Evolutionary conservation across 2,329 filamentous ascomycete genomes (phyloP), one percentile per base, ranked within the genome.

Genomic region (Penicillium corylophilum): DNA sequence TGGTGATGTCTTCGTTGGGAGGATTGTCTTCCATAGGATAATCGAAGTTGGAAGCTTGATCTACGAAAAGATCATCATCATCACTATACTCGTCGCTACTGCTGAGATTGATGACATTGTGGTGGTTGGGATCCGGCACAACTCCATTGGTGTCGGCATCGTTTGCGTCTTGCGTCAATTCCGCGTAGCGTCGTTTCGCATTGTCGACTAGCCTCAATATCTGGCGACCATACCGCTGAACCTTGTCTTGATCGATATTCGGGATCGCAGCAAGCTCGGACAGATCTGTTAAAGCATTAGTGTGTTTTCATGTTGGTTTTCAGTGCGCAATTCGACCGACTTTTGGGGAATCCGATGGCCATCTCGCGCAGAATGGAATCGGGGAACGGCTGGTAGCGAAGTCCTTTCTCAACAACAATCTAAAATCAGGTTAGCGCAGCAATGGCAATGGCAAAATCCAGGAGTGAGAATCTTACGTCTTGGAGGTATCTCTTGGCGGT

Each of bases 111-210:
- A 77, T 70, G 45, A 74, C 74, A 54, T 75, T 78, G 49, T 73
- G 71, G 45, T 77, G 75, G 38, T 77, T 75, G 9, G 69, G 73
- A 55, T 75, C 73, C 22, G 70, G 71, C 20, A 75, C 67, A 64
- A 72, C 61, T 35, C 79, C 78, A 56, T 83, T 81, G 2, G 76
- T 77, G 26, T 74, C 64, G 4, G 69, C 69, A 18, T 79, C 74
- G 64, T 74, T 63, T 4, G 69, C 69, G 18, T 79, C 74, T 64
- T 73, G 58, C 60, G 70, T 73, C 56, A 78, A 64, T 50, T 74
- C 72, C 16, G 72, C 65, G 49, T 77, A 77, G 22, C 71, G 67
- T 22, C 68, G 64, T 44, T 70, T 68, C 22, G 74, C 70, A 47
- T 70, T 66, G 22, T 64, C 65, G 31, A 78, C 66, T 15, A 79